Conservation (phyloP, 176 grass and related monocot species). For the Pharus latifolius region DNA sequence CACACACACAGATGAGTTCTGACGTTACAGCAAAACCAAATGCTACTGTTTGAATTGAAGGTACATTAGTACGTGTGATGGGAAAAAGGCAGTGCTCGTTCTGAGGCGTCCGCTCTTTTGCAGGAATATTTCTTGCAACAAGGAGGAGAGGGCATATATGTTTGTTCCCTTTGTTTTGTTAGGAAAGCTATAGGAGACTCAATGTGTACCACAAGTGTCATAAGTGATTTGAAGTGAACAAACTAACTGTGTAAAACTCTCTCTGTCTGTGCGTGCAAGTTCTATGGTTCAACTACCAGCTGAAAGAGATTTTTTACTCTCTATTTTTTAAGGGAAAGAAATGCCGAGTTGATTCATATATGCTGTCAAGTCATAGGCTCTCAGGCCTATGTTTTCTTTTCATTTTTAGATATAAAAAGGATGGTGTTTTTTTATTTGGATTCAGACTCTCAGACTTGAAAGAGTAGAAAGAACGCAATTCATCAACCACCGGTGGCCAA, state of each 20-base stretch:
- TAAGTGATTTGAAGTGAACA: no score
- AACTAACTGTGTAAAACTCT: no score
- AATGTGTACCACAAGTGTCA: no score
- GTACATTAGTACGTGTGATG: background rate
- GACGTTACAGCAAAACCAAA: background rate
- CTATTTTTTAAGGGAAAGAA: slow-evolving; percentile 10
- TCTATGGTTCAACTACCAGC: background rate
- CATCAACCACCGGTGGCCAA: slow-evolving; percentile 10
- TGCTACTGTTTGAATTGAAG: background rate
- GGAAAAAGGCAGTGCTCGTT: background rate
- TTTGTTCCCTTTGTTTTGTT: background rate
- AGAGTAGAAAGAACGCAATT: slow-evolving; percentile 4
- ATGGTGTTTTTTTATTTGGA: background rate
- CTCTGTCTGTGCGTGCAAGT: no score
- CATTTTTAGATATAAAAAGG: background rate
- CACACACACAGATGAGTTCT: no score
- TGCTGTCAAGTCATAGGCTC: slow-evolving; percentile 24
- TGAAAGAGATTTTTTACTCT: background rate
- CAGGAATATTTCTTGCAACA: background rate
- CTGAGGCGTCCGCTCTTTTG: background rate
- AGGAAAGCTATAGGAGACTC: no score
- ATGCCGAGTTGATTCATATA: slow-evolving; percentile 12
- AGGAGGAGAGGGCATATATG: background rate
- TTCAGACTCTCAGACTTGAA: background rate
- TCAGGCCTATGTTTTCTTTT: background rate